A percentile compares a stretch with the other conserved stretches of the same genome.
These are phyloP conservation scores for Hypoxylon sp. DNA, from an alignment of 2,329 filamentous ascomycete species.

Conservation along the genomic window DNA sequence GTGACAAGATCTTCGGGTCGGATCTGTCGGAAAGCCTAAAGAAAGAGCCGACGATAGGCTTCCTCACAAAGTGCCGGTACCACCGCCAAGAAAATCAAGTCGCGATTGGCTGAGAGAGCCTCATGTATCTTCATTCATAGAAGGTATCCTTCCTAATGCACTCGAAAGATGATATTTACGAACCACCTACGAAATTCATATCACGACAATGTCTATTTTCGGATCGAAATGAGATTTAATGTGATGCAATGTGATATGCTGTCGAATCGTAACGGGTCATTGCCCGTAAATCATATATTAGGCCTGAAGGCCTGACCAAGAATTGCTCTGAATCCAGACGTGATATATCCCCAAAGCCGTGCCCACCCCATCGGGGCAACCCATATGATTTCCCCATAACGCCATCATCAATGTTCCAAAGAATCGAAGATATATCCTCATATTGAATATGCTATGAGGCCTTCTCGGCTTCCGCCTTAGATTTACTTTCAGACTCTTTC, in stretches of 20 bases:
- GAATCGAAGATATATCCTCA: slow-evolving; percentile 24
- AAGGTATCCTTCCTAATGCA: neutral
- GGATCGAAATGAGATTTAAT: neutral
- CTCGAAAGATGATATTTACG: slow-evolving; percentile 1
- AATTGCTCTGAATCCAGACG: slow-evolving; percentile 30
- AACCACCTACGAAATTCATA: neutral
- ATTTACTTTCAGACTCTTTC: slow-evolving; percentile 43
- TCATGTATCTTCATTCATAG: slow-evolving; percentile 13
- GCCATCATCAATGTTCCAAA: slow-evolving; percentile 41
- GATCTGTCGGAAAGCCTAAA: slow-evolving; percentile 30
- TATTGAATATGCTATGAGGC: slow-evolving; percentile 26
- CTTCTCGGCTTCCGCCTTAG: slow-evolving; percentile 41
- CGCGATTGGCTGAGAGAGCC: slow-evolving; percentile 25
- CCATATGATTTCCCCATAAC: slow-evolving; percentile 37
- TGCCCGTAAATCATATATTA: slow-evolving; percentile 37
- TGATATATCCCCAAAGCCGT: slow-evolving; percentile 36
- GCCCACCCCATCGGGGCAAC: slow-evolving; percentile 15
- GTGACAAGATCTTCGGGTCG: slow-evolving; percentile 24
- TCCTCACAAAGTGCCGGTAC: slow-evolving; percentile 26
- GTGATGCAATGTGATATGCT: slow-evolving; percentile 3
- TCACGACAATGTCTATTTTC: slow-evolving; percentile 7
- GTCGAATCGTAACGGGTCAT: slow-evolving; percentile 20
- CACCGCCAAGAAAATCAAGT: slow-evolving; percentile 17
- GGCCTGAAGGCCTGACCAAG: slow-evolving; percentile 21
- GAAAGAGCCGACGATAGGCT: slow-evolving; percentile 10